Evolutionary conservation across 371 early-diverging fungal genomes (phyloP).

Genomic region (Capillidium heterosporum): DNA sequence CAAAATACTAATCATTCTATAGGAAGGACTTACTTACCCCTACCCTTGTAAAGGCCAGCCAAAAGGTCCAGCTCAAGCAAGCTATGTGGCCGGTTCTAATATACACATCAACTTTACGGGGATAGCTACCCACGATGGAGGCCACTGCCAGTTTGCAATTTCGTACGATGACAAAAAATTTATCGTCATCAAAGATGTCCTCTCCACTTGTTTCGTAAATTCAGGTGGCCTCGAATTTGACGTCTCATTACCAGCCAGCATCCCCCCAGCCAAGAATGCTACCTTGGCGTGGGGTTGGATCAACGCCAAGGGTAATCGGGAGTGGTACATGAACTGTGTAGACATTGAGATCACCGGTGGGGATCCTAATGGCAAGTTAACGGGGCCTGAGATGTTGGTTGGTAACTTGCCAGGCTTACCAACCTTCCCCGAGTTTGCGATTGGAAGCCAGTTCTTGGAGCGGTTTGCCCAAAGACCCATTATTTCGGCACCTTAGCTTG

Average conservation of each 20-base stretch:
- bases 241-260: not conserved
- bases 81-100: not conserved
- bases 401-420: not conserved
- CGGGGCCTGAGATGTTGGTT: slow-evolving; percentile 5
- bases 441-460: not conserved
- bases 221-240: not conserved
- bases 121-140: slow-evolving; percentile 23
- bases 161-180: slow-evolving; percentile 31
- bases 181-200: slow-evolving; percentile 1
- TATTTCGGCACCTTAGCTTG: not conserved
- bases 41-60: slow-evolving; percentile 3
- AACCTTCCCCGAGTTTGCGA: not conserved
- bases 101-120: not conserved
- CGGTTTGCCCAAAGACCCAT: not conserved
- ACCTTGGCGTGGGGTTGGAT: slow-evolving; percentile 15
- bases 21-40: not conserved
- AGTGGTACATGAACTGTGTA: slow-evolving; percentile 38
- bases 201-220: slow-evolving; percentile 12
- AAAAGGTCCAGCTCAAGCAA: slow-evolving; percentile 2
- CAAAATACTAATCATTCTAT: not conserved
- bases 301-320: not conserved
- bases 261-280: slow-evolving; percentile 6
- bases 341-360: slow-evolving; percentile 28
- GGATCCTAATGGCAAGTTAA: slow-evolving; percentile 7
- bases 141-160: slow-evolving; percentile 47